phyloP scores from a whole-genome alignment of 2,329 filamentous ascomycete genomes.

The Ustilaginoidea virens region DNA sequence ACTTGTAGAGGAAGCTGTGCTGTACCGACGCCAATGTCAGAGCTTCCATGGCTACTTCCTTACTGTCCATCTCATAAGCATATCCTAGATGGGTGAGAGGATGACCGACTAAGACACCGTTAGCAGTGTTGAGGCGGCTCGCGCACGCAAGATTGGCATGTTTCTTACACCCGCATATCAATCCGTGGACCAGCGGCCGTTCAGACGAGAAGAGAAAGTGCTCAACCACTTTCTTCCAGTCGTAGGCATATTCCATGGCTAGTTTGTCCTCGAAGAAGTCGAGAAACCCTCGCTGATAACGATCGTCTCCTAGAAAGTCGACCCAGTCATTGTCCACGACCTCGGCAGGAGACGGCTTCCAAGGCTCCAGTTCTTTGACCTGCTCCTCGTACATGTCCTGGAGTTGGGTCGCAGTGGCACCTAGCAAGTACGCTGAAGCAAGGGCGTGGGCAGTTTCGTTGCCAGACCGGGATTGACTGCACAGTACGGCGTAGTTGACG shows the following conservation, averaged over 20 bases:
- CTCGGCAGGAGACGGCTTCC: conserved; percentile 74
- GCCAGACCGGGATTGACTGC: conserved; percentile 57
- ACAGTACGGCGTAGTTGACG: conserved; percentile 73
- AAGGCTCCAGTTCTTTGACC: conserved; percentile 55
- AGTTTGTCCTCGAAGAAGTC: conserved; percentile 94
- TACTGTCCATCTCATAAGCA: conserved; percentile 74
- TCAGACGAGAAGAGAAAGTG: conserved; percentile 64
- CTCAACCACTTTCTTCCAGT: conserved; percentile 66
- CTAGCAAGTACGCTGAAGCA: conserved; percentile 72
- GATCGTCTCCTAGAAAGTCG: conserved; percentile 62
- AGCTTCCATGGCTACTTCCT: conserved; percentile 79
- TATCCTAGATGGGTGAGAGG: conserved; percentile 93
- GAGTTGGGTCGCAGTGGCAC: conserved; percentile 57
- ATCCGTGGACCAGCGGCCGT: conserved; percentile 63
- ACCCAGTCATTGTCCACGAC: conserved; percentile 74
- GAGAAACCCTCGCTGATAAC: conserved; percentile 77
- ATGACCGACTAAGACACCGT: conserved; percentile 86
- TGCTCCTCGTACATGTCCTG: conserved; percentile 70
- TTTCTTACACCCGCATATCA: conserved; percentile 68
- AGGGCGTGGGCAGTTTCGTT: conserved; percentile 78
- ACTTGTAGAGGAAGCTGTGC: conserved; percentile 47
- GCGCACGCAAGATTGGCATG: no score
- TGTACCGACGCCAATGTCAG: conserved; percentile 49
- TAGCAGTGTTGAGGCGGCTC: no score
- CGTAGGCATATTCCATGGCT: conserved; percentile 55